Base-by-base conservation (phyloP, 352 stramenopile genomes). In the Phytophthora vignae region DNA sequence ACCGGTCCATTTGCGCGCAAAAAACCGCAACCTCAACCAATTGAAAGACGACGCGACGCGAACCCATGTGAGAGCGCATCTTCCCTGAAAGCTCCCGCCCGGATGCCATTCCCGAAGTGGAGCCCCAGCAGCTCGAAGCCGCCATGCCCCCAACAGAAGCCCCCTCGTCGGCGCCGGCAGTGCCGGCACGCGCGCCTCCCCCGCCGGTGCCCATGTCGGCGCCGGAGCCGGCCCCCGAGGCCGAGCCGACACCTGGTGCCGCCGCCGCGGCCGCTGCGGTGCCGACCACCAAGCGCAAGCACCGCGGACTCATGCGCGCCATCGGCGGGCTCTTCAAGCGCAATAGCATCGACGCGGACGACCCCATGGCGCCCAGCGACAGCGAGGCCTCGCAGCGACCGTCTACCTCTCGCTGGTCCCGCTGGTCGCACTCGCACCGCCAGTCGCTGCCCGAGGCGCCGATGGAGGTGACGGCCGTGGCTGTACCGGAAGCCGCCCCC, bases 301-400 rank as follows among this genome's bases (percentile, higher is more conserved):
- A 76, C 46, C 71, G 76, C 54, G 73, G 73, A 53, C 71, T 90
- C 19, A 81, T 90, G 52, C 78, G 77, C 21, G 80, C 79, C 14
- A 75, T 90, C 58, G 82, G 82, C 52, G 71, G 76, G 22, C 53
- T 90, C 19, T 87, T 89, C 61, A 77, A 82, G 55, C 82, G 78
- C 48, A 78, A 75, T n/a, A 58, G 59, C 60, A 82, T 64, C 31
- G 73, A 75, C 33, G 64, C 60, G 19, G 73, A 75, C 42, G 61
- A 64, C 29, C 42, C 14, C 33, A 63, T 46, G 29, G 55, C 49
- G 17, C 60, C 67, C 21, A 74, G 60, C 40, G 74, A 71, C 53
- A 80, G 65, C 25, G 77, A 79, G 29, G 60, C 69, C 50, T 83
- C 78, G 42, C 74, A 77, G 55, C 76, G 66, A n/a, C 69, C 74